Evolutionary conservation across 805 yeast species (phyloP).

Genomic region (Saccharomycopsis selenospora): DNA sequence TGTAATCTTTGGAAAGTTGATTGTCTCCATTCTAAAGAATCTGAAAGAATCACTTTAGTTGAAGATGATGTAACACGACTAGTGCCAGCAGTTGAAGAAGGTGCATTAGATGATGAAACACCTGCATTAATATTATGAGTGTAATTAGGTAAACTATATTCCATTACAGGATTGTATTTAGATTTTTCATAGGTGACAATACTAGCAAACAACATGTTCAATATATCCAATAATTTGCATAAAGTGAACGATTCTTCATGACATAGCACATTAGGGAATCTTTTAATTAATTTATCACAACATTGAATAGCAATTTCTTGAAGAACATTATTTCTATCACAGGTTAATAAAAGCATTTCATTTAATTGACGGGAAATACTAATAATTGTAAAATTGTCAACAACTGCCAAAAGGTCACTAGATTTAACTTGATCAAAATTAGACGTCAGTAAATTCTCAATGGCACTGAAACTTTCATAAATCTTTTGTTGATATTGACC

Average conservation of each 20-base stretch:
- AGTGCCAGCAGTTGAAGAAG: slow-evolving; percentile 1
- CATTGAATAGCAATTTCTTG: slow-evolving; percentile 77
- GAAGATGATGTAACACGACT: slow-evolving; percentile 28
- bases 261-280: slow-evolving; percentile 73
- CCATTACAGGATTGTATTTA: slow-evolving; percentile 77
- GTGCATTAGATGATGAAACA: slow-evolving; percentile 29
- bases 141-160: slow-evolving; percentile 36
- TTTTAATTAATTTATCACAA: slow-evolving; percentile 57
- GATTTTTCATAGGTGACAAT: slow-evolving; percentile 76
- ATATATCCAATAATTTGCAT: slow-evolving; percentile 72
- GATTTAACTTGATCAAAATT: no score
- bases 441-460: no score
- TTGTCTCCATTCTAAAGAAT: slow-evolving; percentile 68
- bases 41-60: slow-evolving; percentile 51
- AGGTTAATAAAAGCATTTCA: slow-evolving; percentile 57
- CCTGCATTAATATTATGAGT: slow-evolving; percentile 30
- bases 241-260: slow-evolving; percentile 50
- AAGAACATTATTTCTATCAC: slow-evolving; percentile 67
- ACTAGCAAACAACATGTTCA: slow-evolving; percentile 71
- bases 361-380: slow-evolving; percentile 46
- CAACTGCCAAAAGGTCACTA: slow-evolving; percentile 28
- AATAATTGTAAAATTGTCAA: slow-evolving; percentile 41
- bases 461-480: neutral
- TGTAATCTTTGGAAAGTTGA: slow-evolving; percentile 56
- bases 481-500: slow-evolving; percentile 5